phyloP scores from a whole-genome alignment of 495 filamentous ascomycete species.

The Articulospora tetracladia region DNA sequence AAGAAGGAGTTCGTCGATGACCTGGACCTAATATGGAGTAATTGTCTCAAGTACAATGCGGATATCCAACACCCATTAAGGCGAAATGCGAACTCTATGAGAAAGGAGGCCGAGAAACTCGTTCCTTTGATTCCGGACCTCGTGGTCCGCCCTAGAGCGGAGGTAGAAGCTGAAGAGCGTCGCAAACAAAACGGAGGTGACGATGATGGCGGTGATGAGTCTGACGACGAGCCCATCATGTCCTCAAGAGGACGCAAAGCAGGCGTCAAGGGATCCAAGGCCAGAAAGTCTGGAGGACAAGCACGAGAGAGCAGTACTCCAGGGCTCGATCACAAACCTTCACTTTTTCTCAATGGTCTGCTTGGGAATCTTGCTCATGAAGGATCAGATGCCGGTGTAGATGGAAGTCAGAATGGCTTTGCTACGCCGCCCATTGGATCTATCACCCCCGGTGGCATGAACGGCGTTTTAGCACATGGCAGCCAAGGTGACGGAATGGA shows the following conservation, averaged over 20 bases:
- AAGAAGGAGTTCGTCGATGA: slow-evolving; percentile 95
- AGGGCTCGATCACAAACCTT: slow-evolving; percentile 58
- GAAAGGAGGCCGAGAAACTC: slow-evolving; percentile 92
- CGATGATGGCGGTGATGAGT: slow-evolving; percentile 81
- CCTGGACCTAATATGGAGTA: slow-evolving; percentile 91
- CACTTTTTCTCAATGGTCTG: slow-evolving; percentile 48
- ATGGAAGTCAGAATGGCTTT: slow-evolving; percentile 77
- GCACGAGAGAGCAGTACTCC: slow-evolving; percentile 80
- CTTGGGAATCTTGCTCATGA: slow-evolving; percentile 43
- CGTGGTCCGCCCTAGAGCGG: slow-evolving; percentile 79
- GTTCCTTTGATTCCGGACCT: slow-evolving; percentile 94
- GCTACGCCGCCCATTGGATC: slow-evolving; percentile 77
- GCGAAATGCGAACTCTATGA: slow-evolving; percentile 93
- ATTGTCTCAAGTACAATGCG: slow-evolving; percentile 93
- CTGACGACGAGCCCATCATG: slow-evolving; percentile 98
- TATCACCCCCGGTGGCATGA: slow-evolving; percentile 70
- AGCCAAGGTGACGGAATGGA: slow-evolving; percentile 82
- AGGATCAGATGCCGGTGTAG: slow-evolving; percentile 44
- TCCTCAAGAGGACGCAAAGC: slow-evolving; percentile 91
- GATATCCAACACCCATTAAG: slow-evolving; percentile 82
- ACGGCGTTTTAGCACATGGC: slow-evolving; percentile 57
- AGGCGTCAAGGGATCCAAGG: slow-evolving; percentile 69
- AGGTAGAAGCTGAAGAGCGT: slow-evolving; percentile 95
- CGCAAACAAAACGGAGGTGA: slow-evolving; percentile 72
- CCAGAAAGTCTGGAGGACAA: slow-evolving; percentile 68